Evolutionary conservation across 1,284 basidiomycete species (phyloP).

Genomic region (Cutaneotrichosporon sp.): DNA sequence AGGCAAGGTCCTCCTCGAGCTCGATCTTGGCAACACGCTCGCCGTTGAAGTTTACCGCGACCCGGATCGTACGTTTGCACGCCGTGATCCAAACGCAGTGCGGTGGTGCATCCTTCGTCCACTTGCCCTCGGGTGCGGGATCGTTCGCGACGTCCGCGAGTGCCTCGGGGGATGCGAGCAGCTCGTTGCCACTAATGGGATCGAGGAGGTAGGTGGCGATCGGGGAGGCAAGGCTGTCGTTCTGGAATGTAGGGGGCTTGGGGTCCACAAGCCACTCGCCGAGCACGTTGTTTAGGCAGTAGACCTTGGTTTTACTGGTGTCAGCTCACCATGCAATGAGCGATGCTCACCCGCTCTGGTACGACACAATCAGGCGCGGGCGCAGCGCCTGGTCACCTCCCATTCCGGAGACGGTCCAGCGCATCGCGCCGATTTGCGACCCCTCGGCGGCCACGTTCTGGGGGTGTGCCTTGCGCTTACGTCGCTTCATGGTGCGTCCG

Average conservation of each 20-base stretch:
- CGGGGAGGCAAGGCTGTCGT: conserved; percentile 57
- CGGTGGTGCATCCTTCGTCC: conserved; percentile 37
- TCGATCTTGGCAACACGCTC: conserved; percentile 55
- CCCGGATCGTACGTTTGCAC: conserved; percentile 43
- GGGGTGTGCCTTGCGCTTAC: conserved; percentile 47
- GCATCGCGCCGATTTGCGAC: conserved; percentile 58
- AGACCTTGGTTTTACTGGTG: conserved; percentile 57
- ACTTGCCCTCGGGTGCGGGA: conserved; percentile 26
- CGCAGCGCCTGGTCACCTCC: conserved; percentile 60
- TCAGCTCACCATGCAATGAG: conserved; percentile 20
- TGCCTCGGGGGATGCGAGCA: conserved; percentile 38
- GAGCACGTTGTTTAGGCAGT: conserved; percentile 58
- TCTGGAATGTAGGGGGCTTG: conserved; percentile 50
- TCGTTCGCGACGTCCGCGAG: conserved; percentile 21
- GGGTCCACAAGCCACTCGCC: conserved; percentile 62
- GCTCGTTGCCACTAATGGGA: conserved; percentile 59
- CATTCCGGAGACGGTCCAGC: conserved; percentile 65
- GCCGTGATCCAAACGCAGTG: conserved; percentile 57
- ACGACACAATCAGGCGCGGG: conserved; percentile 65
- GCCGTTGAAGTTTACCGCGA: conserved; percentile 53
- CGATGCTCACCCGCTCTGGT: conserved; percentile 59
- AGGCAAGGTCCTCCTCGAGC: conserved; percentile 59
- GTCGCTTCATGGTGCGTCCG: conserved; percentile 47
- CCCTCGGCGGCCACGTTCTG: conserved; percentile 48
- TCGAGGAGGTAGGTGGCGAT: conserved; percentile 66